Evolutionary conservation across 768 basidiomycete genomes (phyloP), one percentile per base, ranked within the genome.

Genomic region (Suillus alpinus): DNA sequence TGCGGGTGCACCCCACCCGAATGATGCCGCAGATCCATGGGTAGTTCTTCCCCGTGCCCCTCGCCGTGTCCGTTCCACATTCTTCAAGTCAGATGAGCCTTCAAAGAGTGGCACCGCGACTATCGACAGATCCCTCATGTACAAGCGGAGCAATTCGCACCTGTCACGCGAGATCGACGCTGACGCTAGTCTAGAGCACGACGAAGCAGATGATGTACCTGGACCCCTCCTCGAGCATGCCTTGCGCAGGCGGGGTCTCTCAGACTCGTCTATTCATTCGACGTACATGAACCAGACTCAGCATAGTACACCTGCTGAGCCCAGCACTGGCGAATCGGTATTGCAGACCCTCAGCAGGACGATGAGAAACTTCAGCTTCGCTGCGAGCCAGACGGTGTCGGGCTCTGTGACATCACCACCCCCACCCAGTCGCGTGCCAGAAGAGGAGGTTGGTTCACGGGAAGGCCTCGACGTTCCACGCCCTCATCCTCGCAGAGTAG

Each of bases 201-300:
- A 69, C 10, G 78, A 80, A 60, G 82, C 77, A 62, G 68, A 76
- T 23, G 78, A 84, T 62, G 64, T 70, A 32, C 61, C 83, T 41
- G 77, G 81, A 4, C 79, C 87, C n/a, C 72, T 92, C 16, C 74
- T 87, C 29, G 81, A 89, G 52, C 85, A 86, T 23, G 85, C 87
- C 18, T 77, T 95, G 7, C 84, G 86, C 41, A 83, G 89, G 32
- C 83, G 95, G 58, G 94, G 94, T 2, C 73, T 97, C 55, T 94
- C 92, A 2, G 96, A 98, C 71, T 95, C 94, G 0, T 95, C 93
- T 2, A 94, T 98, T 62, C 91, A 87, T 63, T 89, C 92, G 4
- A 92, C 92, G 0, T 96, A 91, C 74, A 76, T 86, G 62, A 80
- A 75, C 58, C 83, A 89, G 52, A 77, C 72, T 5, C 79, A 78